A percentile compares a stretch with the other conserved stretches of the same genome.
Conservation (phyloP, 2,329 filamentous ascomycete species). For the Exutisphaerella laricina region DNA sequence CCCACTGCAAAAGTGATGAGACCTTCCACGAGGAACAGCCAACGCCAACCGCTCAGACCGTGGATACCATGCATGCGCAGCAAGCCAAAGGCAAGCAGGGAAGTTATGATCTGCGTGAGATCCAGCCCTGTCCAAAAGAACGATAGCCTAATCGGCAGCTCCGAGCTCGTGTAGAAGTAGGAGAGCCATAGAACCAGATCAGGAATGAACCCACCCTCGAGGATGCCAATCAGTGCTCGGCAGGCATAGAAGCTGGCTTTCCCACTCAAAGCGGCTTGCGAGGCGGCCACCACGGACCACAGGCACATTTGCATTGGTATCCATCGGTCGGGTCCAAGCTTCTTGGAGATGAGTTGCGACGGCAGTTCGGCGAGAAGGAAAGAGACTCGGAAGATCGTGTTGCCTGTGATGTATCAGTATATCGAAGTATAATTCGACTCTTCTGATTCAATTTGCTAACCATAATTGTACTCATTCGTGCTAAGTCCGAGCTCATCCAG, state of each 20-base stretch:
- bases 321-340: conserved; percentile 7
- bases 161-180: conserved; percentile 8
- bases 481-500: conserved; percentile 16
- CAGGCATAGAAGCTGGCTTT: conserved; percentile 7
- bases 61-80: conserved; percentile 20
- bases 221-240: conserved; percentile 5
- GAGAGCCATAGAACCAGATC: conserved; percentile 7
- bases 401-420: conserved; percentile 7
- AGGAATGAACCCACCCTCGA: conserved; percentile 9
- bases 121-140: conserved; percentile 9
- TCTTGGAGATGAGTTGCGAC: conserved; percentile 10
- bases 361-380: conserved; percentile 26
- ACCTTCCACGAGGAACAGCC: conserved; percentile 21
- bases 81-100: conserved; percentile 20
- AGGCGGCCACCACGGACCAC: conserved; percentile 9
- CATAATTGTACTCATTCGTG: conserved; percentile 29
- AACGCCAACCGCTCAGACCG: conserved; percentile 37
- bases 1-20: conserved; percentile 9
- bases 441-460: background rate
- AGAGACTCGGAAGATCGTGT: conserved; percentile 17
- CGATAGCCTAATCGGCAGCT: conserved; percentile 12
- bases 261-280: conserved; percentile 6
- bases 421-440: background rate
- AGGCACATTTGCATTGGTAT: conserved; percentile 8
- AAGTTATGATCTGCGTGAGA: conserved; percentile 29